Conservation (phyloP, 805 yeast genomes). For the Jamesozyma piceae region DNA sequence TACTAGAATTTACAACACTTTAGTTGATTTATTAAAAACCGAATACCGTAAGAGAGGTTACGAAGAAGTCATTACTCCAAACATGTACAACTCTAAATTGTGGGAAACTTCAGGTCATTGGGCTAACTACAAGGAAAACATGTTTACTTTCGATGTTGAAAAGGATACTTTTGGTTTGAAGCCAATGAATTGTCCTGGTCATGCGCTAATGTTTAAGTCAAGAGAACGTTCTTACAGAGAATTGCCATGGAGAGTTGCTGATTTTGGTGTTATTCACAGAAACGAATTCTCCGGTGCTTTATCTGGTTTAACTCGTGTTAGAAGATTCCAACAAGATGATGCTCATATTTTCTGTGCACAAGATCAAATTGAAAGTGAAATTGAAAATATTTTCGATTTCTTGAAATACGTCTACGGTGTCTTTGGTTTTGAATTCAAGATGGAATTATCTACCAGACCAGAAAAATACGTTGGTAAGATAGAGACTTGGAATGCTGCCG, state of each 20-base stretch:
- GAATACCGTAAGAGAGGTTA: constrained; percentile 92
- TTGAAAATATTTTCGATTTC: constrained; percentile 76
- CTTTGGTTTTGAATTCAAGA: constrained; percentile 89
- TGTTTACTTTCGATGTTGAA: constrained; percentile 95
- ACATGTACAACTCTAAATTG: constrained; percentile 92
- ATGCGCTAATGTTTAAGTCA: constrained; percentile 83
- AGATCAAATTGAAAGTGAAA: constrained; percentile 83
- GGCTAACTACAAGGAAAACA: constrained; percentile 94
- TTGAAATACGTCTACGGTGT: constrained; percentile 77
- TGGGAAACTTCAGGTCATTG: constrained; percentile 99
- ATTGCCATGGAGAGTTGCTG: constrained; percentile 98
- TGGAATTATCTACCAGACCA: constrained; percentile 96
- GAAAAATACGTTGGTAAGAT: constrained; percentile 92
- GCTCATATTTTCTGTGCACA: constrained; percentile 95
- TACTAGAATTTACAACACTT: constrained; percentile 87
- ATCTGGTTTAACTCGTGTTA: constrained; percentile 90
- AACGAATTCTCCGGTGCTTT: constrained; percentile 94
- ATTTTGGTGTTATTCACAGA: constrained; percentile 94
- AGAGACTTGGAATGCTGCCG: constrained; percentile 91
- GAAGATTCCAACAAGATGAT: constrained; percentile 98
- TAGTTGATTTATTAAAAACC: constrained; percentile 66
- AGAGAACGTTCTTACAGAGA: constrained; percentile 95
- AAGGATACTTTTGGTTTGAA: constrained; percentile 90
- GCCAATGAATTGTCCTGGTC: constrained; percentile 92
- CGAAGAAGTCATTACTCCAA: constrained; percentile 97